phyloP scores from a whole-genome alignment of 345 rosid species.

The Noccaea bulbosa region DNA sequence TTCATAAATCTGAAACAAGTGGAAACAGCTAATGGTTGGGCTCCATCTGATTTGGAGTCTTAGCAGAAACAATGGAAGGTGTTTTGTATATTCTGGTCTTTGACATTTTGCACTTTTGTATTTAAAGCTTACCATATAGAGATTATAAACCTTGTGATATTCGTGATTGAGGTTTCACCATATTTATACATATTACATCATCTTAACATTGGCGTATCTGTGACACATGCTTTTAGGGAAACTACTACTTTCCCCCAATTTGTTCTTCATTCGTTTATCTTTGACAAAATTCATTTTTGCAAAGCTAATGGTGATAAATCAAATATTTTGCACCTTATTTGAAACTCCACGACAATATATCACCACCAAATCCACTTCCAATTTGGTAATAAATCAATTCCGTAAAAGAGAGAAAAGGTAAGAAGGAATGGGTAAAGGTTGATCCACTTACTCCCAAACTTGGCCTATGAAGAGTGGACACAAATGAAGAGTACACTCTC shows the following conservation, averaged over 20 bases:
- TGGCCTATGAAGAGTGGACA: constrained; percentile 15
- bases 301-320: too few relatives aligned
- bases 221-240: not conserved
- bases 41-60: constrained; percentile 8
- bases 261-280: too few relatives aligned
- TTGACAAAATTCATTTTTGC: too few relatives aligned
- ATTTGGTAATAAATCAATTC: not conserved
- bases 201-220: not conserved
- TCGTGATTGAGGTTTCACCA: not conserved
- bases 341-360: not conserved
- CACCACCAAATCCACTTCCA: constrained; percentile 1
- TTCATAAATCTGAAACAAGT: constrained; percentile 51
- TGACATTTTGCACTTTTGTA: constrained; percentile 20
- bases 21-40: constrained; percentile 1
- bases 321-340: too few relatives aligned
- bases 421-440: not conserved
- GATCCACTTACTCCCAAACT: not conserved
- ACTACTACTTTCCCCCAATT: not conserved
- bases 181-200: not conserved
- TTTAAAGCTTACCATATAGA: not conserved
- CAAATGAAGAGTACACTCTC: not conserved
- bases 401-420: too few relatives aligned
- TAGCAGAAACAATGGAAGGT: not conserved
- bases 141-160: not conserved
- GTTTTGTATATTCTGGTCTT: constrained; percentile 23